Base-by-base conservation (phyloP, 2,329 filamentous ascomycete species). In the Periconia digitata region DNA sequence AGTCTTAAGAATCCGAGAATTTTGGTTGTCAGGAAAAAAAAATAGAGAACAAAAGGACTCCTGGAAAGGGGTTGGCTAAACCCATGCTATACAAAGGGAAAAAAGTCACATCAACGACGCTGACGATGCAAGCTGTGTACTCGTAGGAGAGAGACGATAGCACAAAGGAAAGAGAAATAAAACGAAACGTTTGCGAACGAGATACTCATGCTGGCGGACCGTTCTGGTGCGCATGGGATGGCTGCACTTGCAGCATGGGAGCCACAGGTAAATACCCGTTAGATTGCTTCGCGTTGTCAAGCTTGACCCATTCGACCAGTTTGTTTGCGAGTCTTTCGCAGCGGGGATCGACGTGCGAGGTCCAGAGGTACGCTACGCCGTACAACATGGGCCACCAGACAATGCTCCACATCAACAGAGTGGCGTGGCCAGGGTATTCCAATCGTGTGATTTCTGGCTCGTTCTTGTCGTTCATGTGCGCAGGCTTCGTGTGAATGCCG, bases 291-390 rank as follows among this genome's bases (percentile, higher is more conserved):
- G 22, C 18, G 34, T 36, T 35, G 6, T 50, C 47, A 10, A 45
- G 24, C n/a, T 50, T 50, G 8, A 50, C 35, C 32, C 21, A 43
- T 18, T 43, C 39, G 12, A 50, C 43, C 17, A 50, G 21, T 35
- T 50, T 50, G 34, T 46, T 50, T 16, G 43, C 44, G 39, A 50
- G 23, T 12, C 47, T 40, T 39, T 50, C 47, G 34, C 47, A 50
- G 23, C 43, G 41, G 22, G 47, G 47, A 39, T 50, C 47, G 17
- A 50, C 43, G n/a, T 50, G 44, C 22, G 41, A 34, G 20, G 43
- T 45, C 47, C 47, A 50, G 15, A 40, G 34, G 22, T 50, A 50
- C 22, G 47, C 47, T 7, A 35, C 40, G 3, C 38, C 32, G 39
- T 50, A 50, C 34, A 45, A 16, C n/a, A 50, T 45, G 3, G 43